Evolutionary conservation across 2,329 filamentous ascomycete genomes (phyloP), one percentile per base, ranked within the genome.

Genomic region (Alternaria sp.): DNA sequence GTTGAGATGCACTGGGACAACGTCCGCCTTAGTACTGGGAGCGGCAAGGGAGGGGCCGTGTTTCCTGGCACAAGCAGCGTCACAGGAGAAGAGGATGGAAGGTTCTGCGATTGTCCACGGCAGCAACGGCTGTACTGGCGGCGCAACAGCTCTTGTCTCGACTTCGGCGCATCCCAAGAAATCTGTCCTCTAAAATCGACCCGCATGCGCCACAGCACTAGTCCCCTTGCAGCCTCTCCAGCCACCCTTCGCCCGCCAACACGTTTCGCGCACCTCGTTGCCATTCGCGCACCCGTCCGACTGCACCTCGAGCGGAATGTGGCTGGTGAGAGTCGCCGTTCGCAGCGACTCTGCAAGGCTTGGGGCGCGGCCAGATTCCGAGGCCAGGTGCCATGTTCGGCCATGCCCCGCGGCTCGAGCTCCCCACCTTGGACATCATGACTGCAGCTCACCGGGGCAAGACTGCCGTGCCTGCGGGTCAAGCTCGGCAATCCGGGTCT

Each of bases 181-280:
- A 64, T 64, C 28, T 64, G 62, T 64, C 62, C 62, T 64, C 58
- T 64, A 56, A 52, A 40, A 51, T 30, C 28, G 60, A 62, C 60
- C 60, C 56, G 60, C 56, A 36, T 59, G 61, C 57, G 61, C 61
- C 58, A 63, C 61, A 54, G 57, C 61, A 30, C 61, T 63, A 57
- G 46, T 53, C 61, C 61, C 43, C 53, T 61, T 32, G 3, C 25
- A 19, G 23, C 28, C 26, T 8, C 50, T 47, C 43, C 32, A 63
- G 61, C 60, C 60, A 62, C 57, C 30, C 59, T 59, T 63, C 26
- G 51, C 46, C 47, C 13, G 25, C 28, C 13, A 36, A 53, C 57
- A 63, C 57, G 61, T 63, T 63, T 49, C 40, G 36, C 19, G 28
- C 50, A 23, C 19, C 47, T 32, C 57, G 19, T 45, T 21, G 21